Conservation (phyloP, 2,329 filamentous ascomycete genomes). For the Penicillium glabrum region DNA sequence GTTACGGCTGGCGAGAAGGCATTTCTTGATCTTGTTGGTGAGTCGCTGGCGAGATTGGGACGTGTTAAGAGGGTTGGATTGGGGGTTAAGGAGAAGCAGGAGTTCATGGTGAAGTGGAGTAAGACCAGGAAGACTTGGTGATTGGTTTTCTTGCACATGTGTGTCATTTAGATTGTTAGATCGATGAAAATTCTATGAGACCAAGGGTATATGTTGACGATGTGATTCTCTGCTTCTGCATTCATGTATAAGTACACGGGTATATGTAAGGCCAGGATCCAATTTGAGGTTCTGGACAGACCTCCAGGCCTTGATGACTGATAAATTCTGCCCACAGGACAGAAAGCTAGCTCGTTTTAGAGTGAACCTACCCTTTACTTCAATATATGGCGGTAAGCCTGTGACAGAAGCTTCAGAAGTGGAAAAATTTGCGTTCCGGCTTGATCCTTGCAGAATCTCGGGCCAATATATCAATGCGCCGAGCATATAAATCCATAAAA, state of each 20-base stretch:
- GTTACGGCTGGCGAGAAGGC: slow-evolving; percentile 61
- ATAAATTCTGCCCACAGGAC: no score
- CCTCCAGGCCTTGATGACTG: no score
- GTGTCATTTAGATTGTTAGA: neutral
- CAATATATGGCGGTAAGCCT: rapidly evolving
- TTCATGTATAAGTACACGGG: no score
- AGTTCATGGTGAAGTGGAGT: slow-evolving; percentile 74
- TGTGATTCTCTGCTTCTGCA: no score
- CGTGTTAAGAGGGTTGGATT: slow-evolving; percentile 86
- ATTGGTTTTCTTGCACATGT: neutral
- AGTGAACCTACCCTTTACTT: no score
- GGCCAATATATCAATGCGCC: slow-evolving; percentile 69
- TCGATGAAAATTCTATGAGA: no score
- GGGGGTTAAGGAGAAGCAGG: slow-evolving; percentile 76
- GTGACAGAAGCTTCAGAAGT: neutral
- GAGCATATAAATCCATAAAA: slow-evolving; percentile 74
- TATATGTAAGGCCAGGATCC: no score
- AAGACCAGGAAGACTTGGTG: slow-evolving; percentile 39
- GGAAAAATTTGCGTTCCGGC: neutral
- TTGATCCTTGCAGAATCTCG: neutral
- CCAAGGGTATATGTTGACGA: no score
- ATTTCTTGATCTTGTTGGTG: slow-evolving; percentile 75
- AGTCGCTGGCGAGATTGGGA: slow-evolving; percentile 82
- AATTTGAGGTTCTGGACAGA: no score
- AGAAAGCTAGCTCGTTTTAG: no score